Base-by-base conservation (phyloP, 306 rosid species). In the Rosa multiflora region DNA sequence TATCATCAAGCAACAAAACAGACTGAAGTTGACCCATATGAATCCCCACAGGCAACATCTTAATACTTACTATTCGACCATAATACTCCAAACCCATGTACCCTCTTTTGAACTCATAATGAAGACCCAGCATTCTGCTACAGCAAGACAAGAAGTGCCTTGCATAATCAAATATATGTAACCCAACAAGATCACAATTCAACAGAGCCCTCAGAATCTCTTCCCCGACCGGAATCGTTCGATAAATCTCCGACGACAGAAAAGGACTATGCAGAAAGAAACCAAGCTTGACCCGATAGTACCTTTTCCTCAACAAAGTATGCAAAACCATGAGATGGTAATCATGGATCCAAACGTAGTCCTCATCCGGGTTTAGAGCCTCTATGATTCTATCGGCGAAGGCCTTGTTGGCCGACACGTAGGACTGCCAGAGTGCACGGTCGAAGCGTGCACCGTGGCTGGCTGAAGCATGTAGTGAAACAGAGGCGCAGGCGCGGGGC, bases 311-410 rank as follows among this genome's bases (percentile, higher is more conserved):
- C 61, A 91, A 72, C 4, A 87, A 71, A 21, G 94, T 89, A 8
- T 94, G 97, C 3, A 91, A 35, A 26, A 89, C 76, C 93, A 92
- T 87, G 39, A 92, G 97, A 64, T 92, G 94, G 62, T 92, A 92
- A 52, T 92, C 94, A 21, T 92, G 94, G 13, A 92, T 78, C 97
- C 97, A 92, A 12, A 92, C 91, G 71, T 49, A 90, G 78, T 92
- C 97, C 17, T 87, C 86, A 9, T 92, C 90, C 0, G 91, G 90
- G 84, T 88, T 90, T 2, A 89, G 70, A 14, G 90, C 84, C 83
- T 84, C 91, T 15, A 83, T 88, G 32, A 92, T 88, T 82, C 85
- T 88, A 9, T 92, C 88, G 1, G 93, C 94, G 26, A 92, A 92
- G 73, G 86, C 74, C 83, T 79, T 84, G 83, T 92, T 92, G 0